phyloP scores from a whole-genome alignment of 805 yeast genomes.

The Saccharomycopsis oosterbeekiorum region DNA sequence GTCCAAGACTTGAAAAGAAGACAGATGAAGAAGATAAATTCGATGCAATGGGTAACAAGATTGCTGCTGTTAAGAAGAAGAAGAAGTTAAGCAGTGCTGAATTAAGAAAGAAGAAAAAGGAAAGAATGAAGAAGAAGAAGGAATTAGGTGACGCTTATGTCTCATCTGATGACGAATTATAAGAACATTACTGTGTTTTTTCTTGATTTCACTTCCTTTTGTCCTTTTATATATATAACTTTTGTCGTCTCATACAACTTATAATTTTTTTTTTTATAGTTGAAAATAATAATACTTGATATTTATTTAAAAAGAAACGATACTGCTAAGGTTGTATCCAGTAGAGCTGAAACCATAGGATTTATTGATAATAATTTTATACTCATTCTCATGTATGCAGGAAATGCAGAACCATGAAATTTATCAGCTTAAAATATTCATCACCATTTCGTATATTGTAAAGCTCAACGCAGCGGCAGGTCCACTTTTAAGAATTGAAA shows the following conservation, averaged over 20 bases:
- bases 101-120: slow-evolving; percentile 99
- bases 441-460: slow-evolving; percentile 16
- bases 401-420: no score
- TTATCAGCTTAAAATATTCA: slow-evolving; percentile 4
- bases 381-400: no score
- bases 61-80: slow-evolving; percentile 92
- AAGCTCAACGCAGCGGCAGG: slow-evolving; percentile 18
- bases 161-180: slow-evolving; percentile 88
- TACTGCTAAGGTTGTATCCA: no score
- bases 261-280: background rate
- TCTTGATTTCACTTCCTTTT: background rate
- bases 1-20: slow-evolving; percentile 98
- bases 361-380: no score
- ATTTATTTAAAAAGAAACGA: background rate
- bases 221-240: background rate
- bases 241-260: background rate
- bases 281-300: slow-evolving; percentile 1
- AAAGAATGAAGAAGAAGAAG: slow-evolving; percentile 99
- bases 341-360: no score
- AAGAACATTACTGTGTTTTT: slow-evolving; percentile 24
- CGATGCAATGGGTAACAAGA: slow-evolving; percentile 99
- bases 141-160: slow-evolving; percentile 98
- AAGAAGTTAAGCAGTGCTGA: slow-evolving; percentile 97
- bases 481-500: slow-evolving; percentile 17
- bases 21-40: slow-evolving; percentile 95